Base-by-base conservation (phyloP, 1,284 basidiomycete genomes). In the Cryptococcus sp. region DNA sequence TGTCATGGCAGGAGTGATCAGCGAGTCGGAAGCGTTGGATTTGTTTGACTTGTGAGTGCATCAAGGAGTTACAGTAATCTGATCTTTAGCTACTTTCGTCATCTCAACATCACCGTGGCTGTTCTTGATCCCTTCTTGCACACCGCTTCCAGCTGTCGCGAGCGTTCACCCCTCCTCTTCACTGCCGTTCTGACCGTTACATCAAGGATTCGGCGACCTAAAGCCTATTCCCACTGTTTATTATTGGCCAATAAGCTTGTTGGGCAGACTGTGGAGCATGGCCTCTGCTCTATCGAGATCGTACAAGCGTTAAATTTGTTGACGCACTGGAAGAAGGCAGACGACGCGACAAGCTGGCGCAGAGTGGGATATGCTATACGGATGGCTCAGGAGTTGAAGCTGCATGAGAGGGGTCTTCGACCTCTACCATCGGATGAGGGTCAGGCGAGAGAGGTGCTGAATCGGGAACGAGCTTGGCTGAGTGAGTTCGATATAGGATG, bases 311-410 rank as follows among this genome's bases (percentile, higher is more conserved):
- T 80, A 13, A 65, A 72, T 19, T 53, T 80, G 10, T 63, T 80
- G 15, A 71, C 75, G 22, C 78, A 78, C 38, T 81, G 80, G 80
- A 80, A 79, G 60, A 71, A 75, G 46, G 67, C 76, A 5, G 67
- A 68, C 20, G 79, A 80, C 52, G 66, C 68, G 8, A 74, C 74
- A 2, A 68, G 69, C 8, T 72, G 75, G 68, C 62, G 76, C 38
- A 73, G 74, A 56, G 66, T 77, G 0, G 74, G 74, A 17, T 71
- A 70, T 31, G 73, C 69, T 5, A 70, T 76, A 15, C 71, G 78
- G 15, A 74, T 78, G 55, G 79, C 75, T 1, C 75, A 76, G 56
- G 74, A 78, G 59, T 62, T 80, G 23, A 70, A 72, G 1, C 66
- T 80, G 4, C 64, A 76, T 53, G 63, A 64, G 20, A 65, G 60